These are phyloP conservation scores for Diaporthe ilicicola DNA, from an alignment of 2,329 filamentous ascomycete species.

Conservation along the genomic window DNA sequence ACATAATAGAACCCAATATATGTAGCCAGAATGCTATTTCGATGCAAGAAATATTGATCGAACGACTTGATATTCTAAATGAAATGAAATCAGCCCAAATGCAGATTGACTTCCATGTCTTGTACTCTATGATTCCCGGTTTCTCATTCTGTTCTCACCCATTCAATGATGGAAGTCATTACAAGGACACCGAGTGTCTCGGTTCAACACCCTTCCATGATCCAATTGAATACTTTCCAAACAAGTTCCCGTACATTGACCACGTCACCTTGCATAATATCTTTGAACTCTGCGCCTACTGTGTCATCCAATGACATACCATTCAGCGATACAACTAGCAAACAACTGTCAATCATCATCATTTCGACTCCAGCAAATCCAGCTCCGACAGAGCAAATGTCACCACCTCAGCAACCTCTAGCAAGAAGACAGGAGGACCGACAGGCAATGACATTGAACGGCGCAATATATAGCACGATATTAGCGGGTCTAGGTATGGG, in stretches of 20 bases:
- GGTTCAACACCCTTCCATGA: neutral
- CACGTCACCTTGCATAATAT: too few relatives aligned
- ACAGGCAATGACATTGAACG: neutral
- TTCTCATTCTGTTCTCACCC: too few relatives aligned
- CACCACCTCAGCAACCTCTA: neutral
- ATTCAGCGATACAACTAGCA: neutral
- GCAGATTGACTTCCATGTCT: neutral
- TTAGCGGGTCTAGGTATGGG: neutral
- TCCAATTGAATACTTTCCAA: neutral
- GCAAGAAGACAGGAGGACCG: neutral
- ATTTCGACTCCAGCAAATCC: neutral
- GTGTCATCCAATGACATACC: neutral
- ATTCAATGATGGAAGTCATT: neutral
- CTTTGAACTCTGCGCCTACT: neutral
- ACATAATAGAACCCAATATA: neutral
- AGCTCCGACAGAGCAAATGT: neutral
- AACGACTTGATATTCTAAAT: too few relatives aligned
- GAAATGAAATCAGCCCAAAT: neutral
- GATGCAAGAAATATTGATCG: neutral
- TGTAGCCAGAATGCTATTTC: neutral
- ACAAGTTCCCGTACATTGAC: neutral
- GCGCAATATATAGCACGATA: neutral
- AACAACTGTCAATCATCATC: neutral
- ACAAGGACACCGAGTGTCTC: neutral
- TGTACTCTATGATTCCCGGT: neutral